A percentile compares a stretch with the other conserved stretches of the same genome.
These are phyloP conservation scores for Colletotrichum limetticola DNA, from an alignment of 2,329 filamentous ascomycete genomes.

Conservation along the genomic window DNA sequence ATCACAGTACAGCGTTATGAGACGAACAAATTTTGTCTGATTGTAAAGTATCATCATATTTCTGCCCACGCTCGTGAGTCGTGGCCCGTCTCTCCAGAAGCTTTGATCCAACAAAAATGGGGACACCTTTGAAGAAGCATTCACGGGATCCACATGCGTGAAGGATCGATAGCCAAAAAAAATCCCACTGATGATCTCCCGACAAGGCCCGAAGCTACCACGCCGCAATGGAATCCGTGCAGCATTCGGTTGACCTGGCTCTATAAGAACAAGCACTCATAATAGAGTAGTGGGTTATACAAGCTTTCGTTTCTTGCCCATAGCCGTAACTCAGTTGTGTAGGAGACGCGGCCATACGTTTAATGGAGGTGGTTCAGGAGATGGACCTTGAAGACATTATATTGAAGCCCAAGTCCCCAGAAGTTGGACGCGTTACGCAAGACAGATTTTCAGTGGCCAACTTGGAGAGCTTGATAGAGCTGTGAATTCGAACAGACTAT, in stretches of 20 bases:
- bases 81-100: background rate
- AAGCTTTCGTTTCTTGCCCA: no score
- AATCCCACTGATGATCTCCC: background rate
- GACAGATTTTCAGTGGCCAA: no score
- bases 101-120: background rate
- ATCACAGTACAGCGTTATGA: background rate
- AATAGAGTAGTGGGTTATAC: no score
- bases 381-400: no score
- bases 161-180: background rate
- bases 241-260: background rate
- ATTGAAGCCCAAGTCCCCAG: no score
- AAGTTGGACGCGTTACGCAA: no score
- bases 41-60: background rate
- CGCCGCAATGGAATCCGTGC: background rate
- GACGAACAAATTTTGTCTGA: background rate
- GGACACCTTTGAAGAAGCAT: background rate
- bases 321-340: no score
- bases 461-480: no score
- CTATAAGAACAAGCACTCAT: no score
- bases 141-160: background rate
- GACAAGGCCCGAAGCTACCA: background rate
- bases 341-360: no score
- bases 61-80: background rate
- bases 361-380: no score
- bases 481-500: no score